These are phyloP conservation scores for Ogataea allantospora DNA, from an alignment of 805 yeast species.

Conservation along the genomic window DNA sequence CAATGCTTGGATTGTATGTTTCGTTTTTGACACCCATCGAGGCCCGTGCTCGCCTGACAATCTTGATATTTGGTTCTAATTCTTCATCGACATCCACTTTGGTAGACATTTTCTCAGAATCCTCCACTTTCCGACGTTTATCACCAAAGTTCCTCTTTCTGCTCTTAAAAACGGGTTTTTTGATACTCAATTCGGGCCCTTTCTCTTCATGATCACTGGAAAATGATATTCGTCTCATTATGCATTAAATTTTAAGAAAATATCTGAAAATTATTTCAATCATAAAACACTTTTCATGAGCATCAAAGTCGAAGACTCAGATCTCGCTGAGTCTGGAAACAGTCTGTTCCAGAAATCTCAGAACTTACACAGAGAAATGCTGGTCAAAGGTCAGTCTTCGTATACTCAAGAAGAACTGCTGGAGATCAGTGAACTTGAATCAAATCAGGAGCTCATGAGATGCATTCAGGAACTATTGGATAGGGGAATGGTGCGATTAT, in stretches of 20 bases:
- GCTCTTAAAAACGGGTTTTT: slow-evolving; percentile 7
- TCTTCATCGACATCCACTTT: slow-evolving; percentile 6
- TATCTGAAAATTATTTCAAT: slow-evolving; percentile 2
- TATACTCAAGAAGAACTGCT: slow-evolving; percentile 72
- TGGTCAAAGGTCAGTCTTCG: slow-evolving; percentile 44
- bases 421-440: slow-evolving; percentile 41
- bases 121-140: neutral
- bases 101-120: neutral
- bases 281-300: slow-evolving; percentile 3
- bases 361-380: slow-evolving; percentile 60
- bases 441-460: slow-evolving; percentile 41
- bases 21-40: slow-evolving; percentile 2
- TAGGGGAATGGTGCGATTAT: slow-evolving; percentile 58
- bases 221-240: slow-evolving; percentile 10
- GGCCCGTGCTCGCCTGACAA: slow-evolving; percentile 1
- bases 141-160: slow-evolving; percentile 7
- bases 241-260: slow-evolving; percentile 3
- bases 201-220: slow-evolving; percentile 6
- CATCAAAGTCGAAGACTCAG: slow-evolving; percentile 13
- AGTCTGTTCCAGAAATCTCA: slow-evolving; percentile 1
- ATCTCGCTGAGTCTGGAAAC: slow-evolving; percentile 6
- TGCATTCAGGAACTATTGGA: slow-evolving; percentile 46
- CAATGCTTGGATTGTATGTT: neutral
- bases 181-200: neutral
- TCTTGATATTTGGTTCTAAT: slow-evolving; percentile 1